Evolutionary conservation across 1,284 basidiomycete genomes (phyloP), one percentile per base, ranked within the genome.

Genomic region (Sphagnurus paluster): DNA sequence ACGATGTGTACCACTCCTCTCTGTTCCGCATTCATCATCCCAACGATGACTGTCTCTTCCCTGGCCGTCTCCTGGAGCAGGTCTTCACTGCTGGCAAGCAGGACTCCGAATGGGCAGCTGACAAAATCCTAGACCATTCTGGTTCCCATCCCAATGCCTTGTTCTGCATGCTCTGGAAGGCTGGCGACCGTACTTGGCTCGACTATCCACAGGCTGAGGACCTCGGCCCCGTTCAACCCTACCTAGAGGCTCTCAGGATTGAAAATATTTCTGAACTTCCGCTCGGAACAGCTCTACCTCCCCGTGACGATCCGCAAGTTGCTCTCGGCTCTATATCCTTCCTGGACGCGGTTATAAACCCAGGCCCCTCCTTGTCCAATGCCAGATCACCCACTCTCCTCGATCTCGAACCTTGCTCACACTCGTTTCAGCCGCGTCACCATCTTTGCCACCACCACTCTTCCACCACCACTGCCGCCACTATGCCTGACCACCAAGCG

Each of bases 41-140:
- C 1, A 47, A 47, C 17, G 25, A 47, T 25, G 25, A 47, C 19
- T 14, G 34, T 14, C 25, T 35, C 8, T 47, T 47, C 10, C 33
- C 39, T 13, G 33, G 45, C 9, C 11, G 25, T 13, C 32, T 47
- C 0, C 11, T 21, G 16, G 17, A 21, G 5, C 45, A 41, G 17
- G 11, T 47, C 11, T 9, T 42, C 2, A 20, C 14, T n/a, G 21
- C 19, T 3, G 33, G 19, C 5, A 26, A 37, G 3, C 30, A 30
- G 9, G 26, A 33, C 17, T 17, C 30, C 13, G 13, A 39, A 33
- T 45, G 44, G 44, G 37, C 37, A 0, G 37, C 44, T 9, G 29
- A 45, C 7, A 24, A 24, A 13, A 45, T 45, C 5, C 6, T 45
- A 5, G 8, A 6, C 4, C 44, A 45, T 14, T 5, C n/a, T 6